Percentiles rank a stretch among this genome's conserved stretches.
phyloP scores from a whole-genome alignment of 2,329 filamentous ascomycete species.

The Talaromyces marneffei region DNA sequence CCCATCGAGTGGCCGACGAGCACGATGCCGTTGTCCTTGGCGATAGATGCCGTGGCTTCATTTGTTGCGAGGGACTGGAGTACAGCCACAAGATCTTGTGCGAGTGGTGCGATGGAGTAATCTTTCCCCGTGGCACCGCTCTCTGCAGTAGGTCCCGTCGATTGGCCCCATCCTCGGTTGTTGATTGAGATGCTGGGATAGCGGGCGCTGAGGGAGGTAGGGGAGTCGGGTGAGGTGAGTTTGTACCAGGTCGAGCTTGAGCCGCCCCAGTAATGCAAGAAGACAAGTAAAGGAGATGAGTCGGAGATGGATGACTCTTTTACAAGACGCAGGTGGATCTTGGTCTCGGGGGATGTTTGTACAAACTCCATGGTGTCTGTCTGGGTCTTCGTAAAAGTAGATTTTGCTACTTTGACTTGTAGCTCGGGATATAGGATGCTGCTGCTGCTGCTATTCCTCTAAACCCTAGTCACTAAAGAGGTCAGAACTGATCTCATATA shows the following conservation, averaged over 20 bases:
- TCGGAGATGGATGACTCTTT: background rate
- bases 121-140: slow-evolving; percentile 12
- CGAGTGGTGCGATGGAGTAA: slow-evolving; percentile 24
- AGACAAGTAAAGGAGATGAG: slow-evolving; percentile 22
- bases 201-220: slow-evolving; percentile 13
- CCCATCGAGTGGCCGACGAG: slow-evolving; percentile 39
- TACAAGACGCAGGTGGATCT: slow-evolving; percentile 16
- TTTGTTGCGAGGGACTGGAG: slow-evolving; percentile 16
- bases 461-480: background rate
- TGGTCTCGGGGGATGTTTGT: slow-evolving; percentile 4
- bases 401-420: background rate
- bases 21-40: slow-evolving; percentile 24
- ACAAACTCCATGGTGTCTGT: slow-evolving; percentile 7
- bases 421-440: background rate
- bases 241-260: slow-evolving; percentile 30
- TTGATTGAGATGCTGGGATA: slow-evolving; percentile 27
- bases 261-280: slow-evolving; percentile 39
- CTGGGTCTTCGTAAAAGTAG: background rate
- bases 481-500: background rate
- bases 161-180: slow-evolving; percentile 36
- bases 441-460: no score
- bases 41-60: slow-evolving; percentile 18
- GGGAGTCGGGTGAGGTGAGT: slow-evolving; percentile 19
- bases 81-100: slow-evolving; percentile 16
- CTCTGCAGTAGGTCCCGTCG: slow-evolving; percentile 23